Conservation (phyloP, 768 basidiomycete genomes). For the Hericium alpestre region DNA sequence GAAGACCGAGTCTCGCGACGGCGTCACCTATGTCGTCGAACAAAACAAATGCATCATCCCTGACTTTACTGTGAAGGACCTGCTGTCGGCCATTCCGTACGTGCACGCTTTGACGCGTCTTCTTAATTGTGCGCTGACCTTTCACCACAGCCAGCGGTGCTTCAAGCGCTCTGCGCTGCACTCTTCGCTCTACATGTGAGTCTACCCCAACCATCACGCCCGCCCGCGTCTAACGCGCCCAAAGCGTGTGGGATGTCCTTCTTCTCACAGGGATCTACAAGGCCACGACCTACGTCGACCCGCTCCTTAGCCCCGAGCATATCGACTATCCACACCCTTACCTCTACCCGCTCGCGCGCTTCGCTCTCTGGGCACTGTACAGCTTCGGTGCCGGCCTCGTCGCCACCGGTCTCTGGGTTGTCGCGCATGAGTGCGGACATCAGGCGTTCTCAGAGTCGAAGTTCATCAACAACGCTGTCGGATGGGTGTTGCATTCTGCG, state of each 20-base stretch:
- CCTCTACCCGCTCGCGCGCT: constrained; percentile 50
- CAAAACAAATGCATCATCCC: constrained; percentile 64
- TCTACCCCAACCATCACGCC: constrained; percentile 5
- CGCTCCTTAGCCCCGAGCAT: constrained; percentile 44
- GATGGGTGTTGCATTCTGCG: constrained; percentile 88
- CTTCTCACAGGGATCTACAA: constrained; percentile 65
- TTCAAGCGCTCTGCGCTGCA: constrained; percentile 79
- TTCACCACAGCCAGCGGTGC: constrained; percentile 57
- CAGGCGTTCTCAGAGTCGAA: constrained; percentile 94
- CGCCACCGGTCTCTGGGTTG: constrained; percentile 87
- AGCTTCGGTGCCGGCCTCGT: constrained; percentile 77
- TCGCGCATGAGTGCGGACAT: constrained; percentile 94
- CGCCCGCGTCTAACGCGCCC: constrained; percentile 11
- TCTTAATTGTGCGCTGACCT: not conserved
- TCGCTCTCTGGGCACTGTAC: constrained; percentile 73
- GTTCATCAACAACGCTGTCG: constrained; percentile 82
- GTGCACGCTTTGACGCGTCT: constrained; percentile 20
- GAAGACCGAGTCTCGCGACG: constrained; percentile 11
- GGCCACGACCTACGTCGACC: constrained; percentile 51
- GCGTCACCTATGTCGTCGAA: constrained; percentile 23
- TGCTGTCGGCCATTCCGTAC: constrained; percentile 75
- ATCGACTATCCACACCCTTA: constrained; percentile 48
- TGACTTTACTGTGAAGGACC: constrained; percentile 78
- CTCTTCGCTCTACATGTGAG: constrained; percentile 72
- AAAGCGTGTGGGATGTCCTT: constrained; percentile 63